Evolutionary conservation across 2,329 filamentous ascomycete genomes (phyloP).

Genomic region (Fusarium oxysporum): DNA sequence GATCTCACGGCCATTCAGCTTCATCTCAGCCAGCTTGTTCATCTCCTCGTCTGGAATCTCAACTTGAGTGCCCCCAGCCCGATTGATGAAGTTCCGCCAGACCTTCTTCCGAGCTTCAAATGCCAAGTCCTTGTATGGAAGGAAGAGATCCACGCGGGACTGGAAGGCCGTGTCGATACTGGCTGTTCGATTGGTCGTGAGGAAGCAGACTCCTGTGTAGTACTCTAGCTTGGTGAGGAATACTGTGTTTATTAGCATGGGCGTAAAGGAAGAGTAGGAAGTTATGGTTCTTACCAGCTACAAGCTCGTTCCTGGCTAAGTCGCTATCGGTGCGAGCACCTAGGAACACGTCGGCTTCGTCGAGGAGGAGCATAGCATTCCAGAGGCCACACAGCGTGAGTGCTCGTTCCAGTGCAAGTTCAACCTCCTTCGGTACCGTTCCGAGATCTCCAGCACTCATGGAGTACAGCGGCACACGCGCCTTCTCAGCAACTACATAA

Average conservation of each 20-base stretch:
- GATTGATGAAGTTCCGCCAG: slow-evolving; percentile 52
- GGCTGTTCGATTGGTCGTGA: slow-evolving; percentile 53
- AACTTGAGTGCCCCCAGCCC: slow-evolving; percentile 43
- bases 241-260: not conserved
- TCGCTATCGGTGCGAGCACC: slow-evolving; percentile 48
- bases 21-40: slow-evolving; percentile 52
- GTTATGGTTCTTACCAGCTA: slow-evolving; percentile 36
- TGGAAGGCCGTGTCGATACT: slow-evolving; percentile 53
- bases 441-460: slow-evolving; percentile 56
- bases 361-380: slow-evolving; percentile 55
- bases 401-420: slow-evolving; percentile 49
- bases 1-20: slow-evolving; percentile 62
- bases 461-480: slow-evolving; percentile 53
- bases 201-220: slow-evolving; percentile 53
- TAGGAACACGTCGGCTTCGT: slow-evolving; percentile 51
- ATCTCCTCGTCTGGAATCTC: slow-evolving; percentile 45
- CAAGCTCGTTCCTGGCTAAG: slow-evolving; percentile 55
- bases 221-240: slow-evolving; percentile 51
- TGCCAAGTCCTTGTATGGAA: slow-evolving; percentile 48
- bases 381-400: slow-evolving; percentile 59
- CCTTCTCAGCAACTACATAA: slow-evolving; percentile 50
- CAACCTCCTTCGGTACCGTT: slow-evolving; percentile 48
- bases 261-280: rapidly evolving
- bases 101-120: slow-evolving; percentile 47
- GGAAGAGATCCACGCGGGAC: slow-evolving; percentile 50